phyloP scores from a whole-genome alignment of 2,329 filamentous ascomycete species.

The Domatiomyces catenatus region DNA sequence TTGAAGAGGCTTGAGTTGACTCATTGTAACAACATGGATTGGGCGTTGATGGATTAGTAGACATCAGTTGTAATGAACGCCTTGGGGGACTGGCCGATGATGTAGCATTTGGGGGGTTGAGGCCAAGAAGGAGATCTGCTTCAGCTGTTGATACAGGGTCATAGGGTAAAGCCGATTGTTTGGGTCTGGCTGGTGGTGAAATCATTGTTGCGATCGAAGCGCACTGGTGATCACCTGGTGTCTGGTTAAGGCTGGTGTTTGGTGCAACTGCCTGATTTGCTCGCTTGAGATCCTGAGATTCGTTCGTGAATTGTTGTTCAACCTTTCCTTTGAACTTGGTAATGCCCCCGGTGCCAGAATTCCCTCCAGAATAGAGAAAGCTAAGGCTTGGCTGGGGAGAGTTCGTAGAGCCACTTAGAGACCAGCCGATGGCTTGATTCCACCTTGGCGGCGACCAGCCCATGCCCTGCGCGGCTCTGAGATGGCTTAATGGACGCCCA shows the following conservation, averaged over 20 bases:
- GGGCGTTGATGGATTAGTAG: background rate
- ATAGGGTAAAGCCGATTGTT: slow-evolving; percentile 21
- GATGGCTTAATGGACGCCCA: slow-evolving; percentile 13
- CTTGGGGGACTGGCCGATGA: background rate
- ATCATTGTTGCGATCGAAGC: slow-evolving; percentile 4
- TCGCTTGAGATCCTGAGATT: background rate
- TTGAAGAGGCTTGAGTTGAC: background rate
- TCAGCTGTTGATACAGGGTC: slow-evolving; percentile 27
- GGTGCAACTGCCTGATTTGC: background rate
- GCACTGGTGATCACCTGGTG: background rate
- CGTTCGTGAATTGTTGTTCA: background rate
- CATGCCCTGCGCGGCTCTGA: slow-evolving; percentile 16
- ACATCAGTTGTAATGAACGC: background rate
- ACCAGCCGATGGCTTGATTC: slow-evolving; percentile 60
- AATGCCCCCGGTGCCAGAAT: slow-evolving; percentile 15
- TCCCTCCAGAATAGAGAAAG: slow-evolving; percentile 51
- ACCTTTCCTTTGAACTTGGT: background rate
- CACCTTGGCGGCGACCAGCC: slow-evolving; percentile 32
- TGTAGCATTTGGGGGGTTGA: slow-evolving; percentile 31
- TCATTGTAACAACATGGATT: background rate
- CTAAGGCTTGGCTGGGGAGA: slow-evolving; percentile 72
- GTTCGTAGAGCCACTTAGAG: slow-evolving; percentile 73
- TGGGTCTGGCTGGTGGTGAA: slow-evolving; percentile 20
- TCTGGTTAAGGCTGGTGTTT: background rate
- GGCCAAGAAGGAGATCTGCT: slow-evolving; percentile 34